Evolutionary conservation across 2,329 filamentous ascomycete species (phyloP).

Genomic region (Curvularia sp.): DNA sequence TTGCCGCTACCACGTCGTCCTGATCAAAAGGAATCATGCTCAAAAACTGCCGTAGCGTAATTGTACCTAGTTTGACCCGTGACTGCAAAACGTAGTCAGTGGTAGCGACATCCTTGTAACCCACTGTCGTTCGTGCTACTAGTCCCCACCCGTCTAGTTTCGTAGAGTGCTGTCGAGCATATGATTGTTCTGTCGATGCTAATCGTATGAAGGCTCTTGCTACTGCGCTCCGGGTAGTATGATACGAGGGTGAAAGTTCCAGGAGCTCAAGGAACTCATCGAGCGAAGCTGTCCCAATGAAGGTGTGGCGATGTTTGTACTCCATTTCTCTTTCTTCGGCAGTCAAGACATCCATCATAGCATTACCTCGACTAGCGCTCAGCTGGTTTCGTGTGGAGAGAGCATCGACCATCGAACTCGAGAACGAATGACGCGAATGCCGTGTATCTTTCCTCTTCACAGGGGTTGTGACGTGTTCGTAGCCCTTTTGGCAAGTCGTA

Average conservation of each 20-base stretch:
- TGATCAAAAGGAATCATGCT: conserved; percentile 29
- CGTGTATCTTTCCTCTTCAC: neutral
- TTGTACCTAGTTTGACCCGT: conserved; percentile 33
- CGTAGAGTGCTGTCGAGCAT: conserved; percentile 28
- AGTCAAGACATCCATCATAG: neutral
- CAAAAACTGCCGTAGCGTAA: conserved; percentile 34
- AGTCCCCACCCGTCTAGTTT: conserved; percentile 32
- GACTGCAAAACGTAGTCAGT: conserved; percentile 30
- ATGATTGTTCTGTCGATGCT: conserved; percentile 32
- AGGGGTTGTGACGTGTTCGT: neutral
- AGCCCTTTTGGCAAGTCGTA: neutral
- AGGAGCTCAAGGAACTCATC: conserved; percentile 35
- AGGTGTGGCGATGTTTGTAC: conserved; percentile 42
- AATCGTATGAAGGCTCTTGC: conserved; percentile 31
- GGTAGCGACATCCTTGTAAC: conserved; percentile 18
- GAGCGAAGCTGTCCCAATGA: conserved; percentile 40
- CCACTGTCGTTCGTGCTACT: conserved; percentile 26
- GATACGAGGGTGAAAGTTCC: conserved; percentile 19
- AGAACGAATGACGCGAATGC: conserved; percentile 5
- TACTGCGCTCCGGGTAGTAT: conserved; percentile 20
- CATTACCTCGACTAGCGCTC: neutral
- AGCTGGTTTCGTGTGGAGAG: neutral
- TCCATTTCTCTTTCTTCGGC: conserved; percentile 32
- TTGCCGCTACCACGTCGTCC: conserved; percentile 12
- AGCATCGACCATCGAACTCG: neutral